Evolutionary conservation across 116 monocot genomes (phyloP), one percentile per base, ranked within the genome.

Genomic region (Cymodocea nodosa): DNA sequence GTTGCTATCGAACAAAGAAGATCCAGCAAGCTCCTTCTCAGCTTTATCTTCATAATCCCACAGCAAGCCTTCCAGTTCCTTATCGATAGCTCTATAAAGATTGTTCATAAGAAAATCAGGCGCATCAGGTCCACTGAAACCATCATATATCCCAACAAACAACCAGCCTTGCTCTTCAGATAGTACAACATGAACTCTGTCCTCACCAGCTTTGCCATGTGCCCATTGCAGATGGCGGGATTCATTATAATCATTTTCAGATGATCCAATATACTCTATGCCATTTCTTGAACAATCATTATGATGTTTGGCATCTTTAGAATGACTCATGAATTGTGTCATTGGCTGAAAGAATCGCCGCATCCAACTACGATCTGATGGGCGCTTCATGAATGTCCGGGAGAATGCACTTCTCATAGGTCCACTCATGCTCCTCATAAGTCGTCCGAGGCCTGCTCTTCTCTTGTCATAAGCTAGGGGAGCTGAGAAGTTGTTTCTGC

Each of bases 161-260:
- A 98, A 71, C 98, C 98, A 98, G n/a, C 98, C 98, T 69, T 98
- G 98, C 65, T 98, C 98, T 76, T 98, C 92, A 24, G 98, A 98
- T 2, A 98, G 75, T 73, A 98, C 98, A 56, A 98, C 89, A 76
- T 98, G 98, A 77, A 98, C 89, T 63, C 92, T 74, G 59, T 98
- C 98, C 66, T 98, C 98, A 10, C 98, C 98, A n/a, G 92, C 98
- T 75, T 92, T 98, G 34, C 98, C 98, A 72, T 98, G 98, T 63
- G 98, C 98, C 92, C 98, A 98, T 61, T 98, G 92, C 69, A 98
- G 71, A 56, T 97, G 85, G 16, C 83, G 73, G 19, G 80, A 79
- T 61, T 73, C 77, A 18, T 70, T 80, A 50, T 86, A 97, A 55
- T 89, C 84, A 18, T 71, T 79, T 22, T 98, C 92, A 51, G 98